Base-by-base conservation (phyloP, 768 basidiomycete genomes). In the Cystobasidium onofrii region DNA sequence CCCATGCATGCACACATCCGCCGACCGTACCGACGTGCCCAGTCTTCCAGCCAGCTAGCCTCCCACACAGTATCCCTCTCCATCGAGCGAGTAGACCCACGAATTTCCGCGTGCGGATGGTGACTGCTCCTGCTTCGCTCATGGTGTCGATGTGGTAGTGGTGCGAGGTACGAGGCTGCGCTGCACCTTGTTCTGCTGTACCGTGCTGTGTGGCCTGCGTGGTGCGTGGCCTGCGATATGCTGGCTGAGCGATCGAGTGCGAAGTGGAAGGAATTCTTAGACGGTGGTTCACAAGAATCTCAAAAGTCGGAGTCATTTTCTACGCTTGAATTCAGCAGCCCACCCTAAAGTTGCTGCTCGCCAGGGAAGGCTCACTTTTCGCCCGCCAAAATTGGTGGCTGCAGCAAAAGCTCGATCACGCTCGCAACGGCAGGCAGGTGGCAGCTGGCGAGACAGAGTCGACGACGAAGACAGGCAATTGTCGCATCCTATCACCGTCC, bases 41-140 rank as follows among this genome's bases (percentile, higher is more conserved):
- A n/a, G n/a, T n/a, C n/a, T n/a, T n/a, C n/a, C n/a, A n/a, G n/a
- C 46, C 52, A 29, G 36, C 63, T 27, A 18, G 57, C 57, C 31
- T n/a, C 27, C 52, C 6, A n/a, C 52, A 54, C 27, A 20, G 10
- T n/a, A 54, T 54, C 20, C 27, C 10, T 10, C 52, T 10, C 52
- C 7, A 7, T n/a, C 57, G 15, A 29, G 25, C 25, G 15, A 60
- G 69, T 31, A 31, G 29, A 44, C 60, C 61, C 20, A 74, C 64
- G 86, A 98, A 98, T 86, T 99, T 97, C 83, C 94, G 90, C 70
- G 96, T 96, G 80, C 96, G 91, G 82, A 99, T 86, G 78, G 96
- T 99, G 78, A 99, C 66, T 36, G 74, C 70, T 57, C 71, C 70
- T 72, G 65, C 27, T 50, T 74, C 74, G 23, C 69, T 31, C 74